Evolutionary conservation across 306 rosid genomes (phyloP).

Genomic region (Sindora glabra): DNA sequence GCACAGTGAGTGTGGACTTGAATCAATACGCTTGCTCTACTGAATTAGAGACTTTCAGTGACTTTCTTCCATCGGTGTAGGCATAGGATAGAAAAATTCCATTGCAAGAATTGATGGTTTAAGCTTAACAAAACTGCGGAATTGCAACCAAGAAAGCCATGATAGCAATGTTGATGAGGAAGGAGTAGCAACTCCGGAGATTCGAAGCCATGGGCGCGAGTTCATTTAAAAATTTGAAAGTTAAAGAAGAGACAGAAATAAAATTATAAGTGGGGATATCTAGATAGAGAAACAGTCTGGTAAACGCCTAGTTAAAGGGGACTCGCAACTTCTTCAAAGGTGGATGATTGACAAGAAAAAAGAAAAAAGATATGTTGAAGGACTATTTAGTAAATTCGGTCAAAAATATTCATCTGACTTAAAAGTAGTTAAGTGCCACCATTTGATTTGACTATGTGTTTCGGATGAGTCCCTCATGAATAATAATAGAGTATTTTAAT

Average conservation of each 20-base stretch:
- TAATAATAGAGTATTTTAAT: too few relatives aligned
- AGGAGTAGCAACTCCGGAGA: background rate
- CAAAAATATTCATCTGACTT: too few relatives aligned
- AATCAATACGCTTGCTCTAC: constrained; percentile 58
- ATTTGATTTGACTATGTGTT: too few relatives aligned
- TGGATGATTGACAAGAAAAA: too few relatives aligned
- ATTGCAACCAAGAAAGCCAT: constrained; percentile 9
- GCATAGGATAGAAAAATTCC: constrained; percentile 60
- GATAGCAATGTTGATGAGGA: constrained; percentile 14
- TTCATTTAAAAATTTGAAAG: constrained; percentile 14
- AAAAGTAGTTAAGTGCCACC: too few relatives aligned
- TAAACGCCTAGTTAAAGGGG: constrained; percentile 19
- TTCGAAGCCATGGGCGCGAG: constrained; percentile 3
- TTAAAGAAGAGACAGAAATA: constrained; percentile 4
- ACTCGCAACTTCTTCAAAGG: constrained; percentile 20
- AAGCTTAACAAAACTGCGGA: constrained; percentile 19
- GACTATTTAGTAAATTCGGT: too few relatives aligned
- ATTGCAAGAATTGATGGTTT: constrained; percentile 48
- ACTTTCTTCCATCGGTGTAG: constrained; percentile 28
- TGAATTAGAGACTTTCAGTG: constrained; percentile 44
- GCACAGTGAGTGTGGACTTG: constrained; percentile 60
- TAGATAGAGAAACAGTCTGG: background rate
- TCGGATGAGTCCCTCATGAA: too few relatives aligned
- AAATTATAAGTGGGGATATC: background rate
- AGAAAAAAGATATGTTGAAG: too few relatives aligned